These are phyloP conservation scores for Patellifolia procumbens DNA, from an alignment of 179 eudicot genomes.

Conservation along the genomic window DNA sequence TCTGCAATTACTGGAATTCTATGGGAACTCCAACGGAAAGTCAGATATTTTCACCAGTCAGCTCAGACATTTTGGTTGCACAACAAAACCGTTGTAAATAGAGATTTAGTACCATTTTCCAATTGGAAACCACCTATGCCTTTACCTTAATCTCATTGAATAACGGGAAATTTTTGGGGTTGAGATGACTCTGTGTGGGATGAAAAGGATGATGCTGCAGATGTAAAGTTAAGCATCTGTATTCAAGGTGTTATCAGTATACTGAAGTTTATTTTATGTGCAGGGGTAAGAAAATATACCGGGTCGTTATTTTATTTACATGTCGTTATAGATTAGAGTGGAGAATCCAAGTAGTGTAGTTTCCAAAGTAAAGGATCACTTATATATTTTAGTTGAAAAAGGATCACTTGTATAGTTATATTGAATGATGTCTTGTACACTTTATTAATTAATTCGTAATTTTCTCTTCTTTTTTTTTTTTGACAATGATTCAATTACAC, in stretches of 20 bases:
- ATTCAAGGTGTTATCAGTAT: neutral
- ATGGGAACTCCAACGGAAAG: constrained; percentile 91
- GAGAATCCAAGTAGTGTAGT: too few species aligned
- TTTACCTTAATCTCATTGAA: constrained; percentile 49
- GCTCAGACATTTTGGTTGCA: constrained; percentile 94
- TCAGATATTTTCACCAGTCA: constrained; percentile 81
- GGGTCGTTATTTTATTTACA: too few species aligned
- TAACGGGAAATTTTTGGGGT: neutral
- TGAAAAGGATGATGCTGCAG: constrained; percentile 4
- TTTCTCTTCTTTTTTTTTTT: too few species aligned
- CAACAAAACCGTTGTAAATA: constrained; percentile 65
- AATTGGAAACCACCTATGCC: constrained; percentile 86
- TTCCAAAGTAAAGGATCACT: too few species aligned
- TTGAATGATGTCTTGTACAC: too few species aligned
- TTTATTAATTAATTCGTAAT: too few species aligned
- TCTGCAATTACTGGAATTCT: constrained; percentile 78
- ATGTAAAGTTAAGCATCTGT: neutral
- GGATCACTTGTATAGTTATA: neutral
- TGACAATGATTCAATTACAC: too few species aligned
- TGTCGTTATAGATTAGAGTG: neutral
- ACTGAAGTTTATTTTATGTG: neutral
- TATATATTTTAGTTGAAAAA: too few species aligned
- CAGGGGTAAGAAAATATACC: neutral
- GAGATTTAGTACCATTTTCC: constrained; percentile 68
- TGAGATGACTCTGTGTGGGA: neutral